Evolutionary conservation across 345 rosid species (phyloP), one percentile per base, ranked within the genome.

Genomic region (Cardamine chenopodiifolia): DNA sequence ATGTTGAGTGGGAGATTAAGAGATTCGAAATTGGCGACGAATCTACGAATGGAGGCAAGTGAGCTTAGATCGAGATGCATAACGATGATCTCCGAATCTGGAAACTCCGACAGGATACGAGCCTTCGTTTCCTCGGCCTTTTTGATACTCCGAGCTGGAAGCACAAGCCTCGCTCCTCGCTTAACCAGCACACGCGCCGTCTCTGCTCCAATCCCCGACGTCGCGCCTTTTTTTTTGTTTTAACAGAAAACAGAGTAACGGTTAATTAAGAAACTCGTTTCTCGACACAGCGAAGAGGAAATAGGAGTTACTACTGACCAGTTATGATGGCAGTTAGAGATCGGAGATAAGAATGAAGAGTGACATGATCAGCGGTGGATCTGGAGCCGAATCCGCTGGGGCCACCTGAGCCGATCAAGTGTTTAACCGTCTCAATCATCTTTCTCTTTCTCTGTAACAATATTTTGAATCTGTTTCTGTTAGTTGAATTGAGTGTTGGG

Each of bases 181-280:
- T 87, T 91, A 0, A 93, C 93, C 54, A 94, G 64, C 18, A 86
- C 95, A 10, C 95, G 87, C 1, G 98, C 98, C 66, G 97, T 91
- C 87, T 94, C 98, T 5, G 89, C 93, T 62, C 98, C 98, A 10
- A 94, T 94, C 72, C 98, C 98, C 19, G 98, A 94, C 79, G 98
- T 94, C 10, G 96, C 96, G 7, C 65, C 62, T 23, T 29, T 29
- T 29, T 29, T 29, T 29, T n/a, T n/a, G n/a, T n/a, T n/a, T n/a
- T 31, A 6, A 31, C 1, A 31, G 58, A 53, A 53, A 53, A 26
- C 58, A 53, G 17, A 53, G 32, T 5, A 4, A 25, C 28, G 26
- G 22, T 22, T 50, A 12, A 23, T 55, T 26, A 25, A 5, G 56
- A 50, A 49, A 11, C 20, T 55, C 37, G 20, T 15, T 54, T 26